Evolutionary conservation across 345 rosid genomes (phyloP).

Genomic region (Anacardium occidentale): DNA sequence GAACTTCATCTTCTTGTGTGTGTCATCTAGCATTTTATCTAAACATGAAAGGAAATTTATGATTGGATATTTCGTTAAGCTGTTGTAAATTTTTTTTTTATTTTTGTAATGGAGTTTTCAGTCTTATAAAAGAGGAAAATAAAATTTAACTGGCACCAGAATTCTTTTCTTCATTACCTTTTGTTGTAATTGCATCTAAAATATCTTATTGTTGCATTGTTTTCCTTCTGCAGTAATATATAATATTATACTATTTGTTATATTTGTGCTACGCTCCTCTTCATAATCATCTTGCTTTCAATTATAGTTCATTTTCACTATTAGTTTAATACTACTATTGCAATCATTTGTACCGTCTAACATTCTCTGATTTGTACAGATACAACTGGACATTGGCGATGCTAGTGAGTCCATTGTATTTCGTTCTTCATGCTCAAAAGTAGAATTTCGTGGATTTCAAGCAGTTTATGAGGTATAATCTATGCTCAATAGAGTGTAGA

Average conservation of each 20-base stretch:
- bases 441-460: constrained; percentile 76
- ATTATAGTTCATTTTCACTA: not conserved
- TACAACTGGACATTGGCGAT: constrained; percentile 70
- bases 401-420: constrained; percentile 54
- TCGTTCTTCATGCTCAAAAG: constrained; percentile 68
- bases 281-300: not conserved
- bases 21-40: not conserved
- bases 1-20: not conserved
- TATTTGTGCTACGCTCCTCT: not conserved
- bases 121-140: too few species aligned
- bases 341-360: constrained; percentile 11
- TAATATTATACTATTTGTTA: too few species aligned
- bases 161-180: not conserved
- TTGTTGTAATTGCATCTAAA: not conserved
- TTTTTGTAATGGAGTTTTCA: not conserved
- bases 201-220: not conserved
- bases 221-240: not conserved
- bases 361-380: constrained; percentile 40
- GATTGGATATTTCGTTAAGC: too few species aligned
- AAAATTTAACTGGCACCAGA: too few species aligned
- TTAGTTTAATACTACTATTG: constrained; percentile 3
- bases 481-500: not conserved
- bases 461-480: constrained; percentile 75
- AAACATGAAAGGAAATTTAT: not conserved
- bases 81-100: not conserved